Conservation (phyloP, 257 asterid genomes). For the Henckelia pumila region DNA sequence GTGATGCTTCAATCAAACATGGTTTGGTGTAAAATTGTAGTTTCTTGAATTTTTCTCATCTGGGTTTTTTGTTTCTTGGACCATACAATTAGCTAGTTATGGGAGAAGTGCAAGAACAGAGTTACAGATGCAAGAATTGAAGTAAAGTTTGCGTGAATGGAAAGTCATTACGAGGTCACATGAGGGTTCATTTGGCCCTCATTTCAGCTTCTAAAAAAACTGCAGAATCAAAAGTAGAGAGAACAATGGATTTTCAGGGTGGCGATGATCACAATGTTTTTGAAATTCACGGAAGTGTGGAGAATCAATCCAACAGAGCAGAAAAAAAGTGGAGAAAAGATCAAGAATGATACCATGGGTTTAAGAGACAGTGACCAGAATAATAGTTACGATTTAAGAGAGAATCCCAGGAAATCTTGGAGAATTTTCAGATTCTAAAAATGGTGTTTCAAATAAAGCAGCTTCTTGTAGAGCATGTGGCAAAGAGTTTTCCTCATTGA, state of each 20-base stretch:
- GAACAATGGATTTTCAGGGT: constrained; percentile 27
- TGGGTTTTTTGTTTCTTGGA: constrained; percentile 32
- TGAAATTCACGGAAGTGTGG: constrained; percentile 15
- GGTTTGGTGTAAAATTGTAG: background rate
- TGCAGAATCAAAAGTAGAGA: constrained; percentile 27
- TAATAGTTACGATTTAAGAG: constrained; percentile 55
- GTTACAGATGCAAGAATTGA: constrained; percentile 67
- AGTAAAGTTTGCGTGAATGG: constrained; percentile 63
- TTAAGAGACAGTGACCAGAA: constrained; percentile 37
- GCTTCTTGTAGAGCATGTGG: constrained; percentile 63
- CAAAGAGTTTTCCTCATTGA: constrained; percentile 50
- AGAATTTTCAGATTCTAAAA: constrained; percentile 45
- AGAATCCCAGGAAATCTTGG: constrained; percentile 80
- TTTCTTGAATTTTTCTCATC: constrained; percentile 31
- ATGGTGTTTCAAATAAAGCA: constrained; percentile 8
- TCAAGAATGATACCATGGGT: constrained; percentile 16
- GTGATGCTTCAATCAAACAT: constrained; percentile 23
- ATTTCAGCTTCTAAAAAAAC: constrained; percentile 60
- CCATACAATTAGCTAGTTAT: constrained; percentile 19
- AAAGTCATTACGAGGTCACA: constrained; percentile 90
- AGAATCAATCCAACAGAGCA: constrained; percentile 29
- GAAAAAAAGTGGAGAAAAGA: constrained; percentile 32
- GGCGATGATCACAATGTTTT: constrained; percentile 24
- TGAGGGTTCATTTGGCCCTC: constrained; percentile 67
- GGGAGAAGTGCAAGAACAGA: constrained; percentile 48